A percentile compares a stretch with the other conserved stretches of the same genome.
These are phyloP conservation scores for Ottelia alismoides DNA, from an alignment of 106 monocot species.

Conservation along the genomic window DNA sequence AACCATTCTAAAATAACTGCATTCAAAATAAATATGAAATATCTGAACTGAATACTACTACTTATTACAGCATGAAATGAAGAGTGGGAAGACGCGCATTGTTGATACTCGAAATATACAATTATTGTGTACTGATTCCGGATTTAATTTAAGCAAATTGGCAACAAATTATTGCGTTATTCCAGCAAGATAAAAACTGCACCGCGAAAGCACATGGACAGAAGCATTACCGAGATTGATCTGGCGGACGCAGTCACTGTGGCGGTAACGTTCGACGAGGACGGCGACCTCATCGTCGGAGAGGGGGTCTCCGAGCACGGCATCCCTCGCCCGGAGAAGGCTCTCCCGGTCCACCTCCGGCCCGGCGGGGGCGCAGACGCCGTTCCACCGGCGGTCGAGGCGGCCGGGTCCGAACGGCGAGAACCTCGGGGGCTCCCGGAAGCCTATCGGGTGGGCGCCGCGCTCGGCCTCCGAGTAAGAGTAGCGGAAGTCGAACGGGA, in stretches of 20 bases:
- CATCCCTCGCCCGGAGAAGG: slow-evolving; percentile 13
- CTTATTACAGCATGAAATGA: no score
- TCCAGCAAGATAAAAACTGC: background rate
- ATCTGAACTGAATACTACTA: no score
- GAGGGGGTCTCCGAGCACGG: slow-evolving; percentile 55
- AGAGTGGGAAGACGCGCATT: no score
- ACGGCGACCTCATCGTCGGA: slow-evolving; percentile 47
- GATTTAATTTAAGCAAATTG: background rate
- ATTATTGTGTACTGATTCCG: no score
- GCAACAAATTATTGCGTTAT: background rate
- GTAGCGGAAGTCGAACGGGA: slow-evolving; percentile 93
- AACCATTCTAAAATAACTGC: no score
- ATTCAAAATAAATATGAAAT: no score
- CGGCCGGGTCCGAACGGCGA: slow-evolving; percentile 90
- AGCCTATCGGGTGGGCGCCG: slow-evolving; percentile 45
- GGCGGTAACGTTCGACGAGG: slow-evolving; percentile 71
- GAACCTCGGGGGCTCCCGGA: slow-evolving; percentile 77
- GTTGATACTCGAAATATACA: no score
- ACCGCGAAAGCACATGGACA: no score
- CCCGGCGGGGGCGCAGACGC: slow-evolving; percentile 35
- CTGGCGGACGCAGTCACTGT: slow-evolving; percentile 63
- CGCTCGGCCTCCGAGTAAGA: slow-evolving; percentile 77
- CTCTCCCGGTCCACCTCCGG: background rate
- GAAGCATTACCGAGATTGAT: slow-evolving; percentile 64
- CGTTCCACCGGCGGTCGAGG: slow-evolving; percentile 70